Conservation (phyloP, 805 yeast species). For the Starmera pachycereana region DNA sequence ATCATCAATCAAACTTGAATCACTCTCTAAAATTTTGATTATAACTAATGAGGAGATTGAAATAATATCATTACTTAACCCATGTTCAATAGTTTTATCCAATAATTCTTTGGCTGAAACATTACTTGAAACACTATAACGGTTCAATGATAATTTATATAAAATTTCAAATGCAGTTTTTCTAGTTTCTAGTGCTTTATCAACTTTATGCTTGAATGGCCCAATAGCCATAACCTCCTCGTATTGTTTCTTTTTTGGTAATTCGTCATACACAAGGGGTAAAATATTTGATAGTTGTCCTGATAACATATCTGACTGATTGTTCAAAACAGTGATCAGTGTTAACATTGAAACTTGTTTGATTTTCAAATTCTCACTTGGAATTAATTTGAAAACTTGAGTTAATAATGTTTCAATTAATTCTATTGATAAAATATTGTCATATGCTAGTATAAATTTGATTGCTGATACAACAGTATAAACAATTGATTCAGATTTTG, state of each 20-base stretch:
- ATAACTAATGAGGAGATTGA: conserved; percentile 18
- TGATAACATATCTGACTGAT: conserved; percentile 36
- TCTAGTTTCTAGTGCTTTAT: conserved; percentile 65
- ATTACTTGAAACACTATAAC: conserved; percentile 7
- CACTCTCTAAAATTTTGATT: conserved; percentile 16
- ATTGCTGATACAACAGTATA: conserved; percentile 25
- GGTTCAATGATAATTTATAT: conserved; percentile 34
- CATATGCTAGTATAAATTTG: conserved; percentile 25
- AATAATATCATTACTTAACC: conserved; percentile 26
- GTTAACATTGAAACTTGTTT: conserved; percentile 53
- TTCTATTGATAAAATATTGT: conserved; percentile 13
- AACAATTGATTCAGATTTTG: conserved; percentile 10
- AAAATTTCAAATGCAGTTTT: conserved; percentile 63
- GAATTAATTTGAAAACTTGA: conserved; percentile 16
- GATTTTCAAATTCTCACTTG: conserved; percentile 35
- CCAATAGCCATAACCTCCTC: conserved; percentile 71
- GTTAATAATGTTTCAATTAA: conserved; percentile 14
- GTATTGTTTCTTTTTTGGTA: conserved; percentile 43
- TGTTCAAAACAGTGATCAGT: conserved; percentile 48
- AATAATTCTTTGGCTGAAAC: conserved; percentile 26
- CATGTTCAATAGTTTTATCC: conserved; percentile 24
- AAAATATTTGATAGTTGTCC: conserved; percentile 36
- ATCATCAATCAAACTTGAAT: conserved; percentile 13
- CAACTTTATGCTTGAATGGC: conserved; percentile 75
- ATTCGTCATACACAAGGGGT: conserved; percentile 43